These are phyloP conservation scores for Funneliformis caledonium DNA, from an alignment of 371 early-diverging fungal species.

Conservation along the genomic window DNA sequence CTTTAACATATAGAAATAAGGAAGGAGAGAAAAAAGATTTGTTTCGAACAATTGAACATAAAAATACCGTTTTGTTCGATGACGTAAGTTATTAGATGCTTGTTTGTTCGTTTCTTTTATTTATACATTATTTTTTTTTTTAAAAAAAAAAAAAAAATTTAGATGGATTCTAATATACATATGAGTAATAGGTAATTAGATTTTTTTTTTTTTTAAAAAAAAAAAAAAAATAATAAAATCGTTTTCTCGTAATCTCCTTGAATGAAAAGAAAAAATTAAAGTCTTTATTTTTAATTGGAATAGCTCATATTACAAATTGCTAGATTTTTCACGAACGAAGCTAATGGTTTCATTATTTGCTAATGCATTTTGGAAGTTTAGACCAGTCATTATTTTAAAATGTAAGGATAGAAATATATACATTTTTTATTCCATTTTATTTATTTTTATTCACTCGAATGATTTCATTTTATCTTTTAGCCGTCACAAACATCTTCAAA, in stretches of 20 bases:
- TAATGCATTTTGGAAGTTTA: constrained; percentile 42
- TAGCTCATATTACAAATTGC: constrained; percentile 61
- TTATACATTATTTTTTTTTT: background rate
- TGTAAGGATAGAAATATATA: constrained; percentile 34
- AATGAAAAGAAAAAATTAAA: no score
- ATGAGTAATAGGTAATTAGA: constrained; percentile 27
- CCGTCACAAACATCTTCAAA: constrained; percentile 55
- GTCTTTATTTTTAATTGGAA: background rate
- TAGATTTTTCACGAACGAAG: constrained; percentile 60
- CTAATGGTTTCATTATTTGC: constrained; percentile 38
- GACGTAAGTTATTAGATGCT: constrained; percentile 15
- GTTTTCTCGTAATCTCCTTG: no score
- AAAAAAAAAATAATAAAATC: background rate
- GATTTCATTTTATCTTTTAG: constrained; percentile 49
- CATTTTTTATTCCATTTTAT: background rate
- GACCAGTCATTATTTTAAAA: constrained; percentile 45
- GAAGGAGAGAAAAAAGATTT: background rate
- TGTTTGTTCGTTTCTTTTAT: background rate
- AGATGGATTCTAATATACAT: constrained; percentile 29
- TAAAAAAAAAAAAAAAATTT: background rate
- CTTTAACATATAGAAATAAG: background rate
- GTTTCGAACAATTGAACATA: background rate
- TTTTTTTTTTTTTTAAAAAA: background rate
- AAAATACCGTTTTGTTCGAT: background rate
- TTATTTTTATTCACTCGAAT: constrained; percentile 24